Evolutionary conservation across 1,284 basidiomycete species (phyloP).

Genomic region (Leccinum griseonigrum): DNA sequence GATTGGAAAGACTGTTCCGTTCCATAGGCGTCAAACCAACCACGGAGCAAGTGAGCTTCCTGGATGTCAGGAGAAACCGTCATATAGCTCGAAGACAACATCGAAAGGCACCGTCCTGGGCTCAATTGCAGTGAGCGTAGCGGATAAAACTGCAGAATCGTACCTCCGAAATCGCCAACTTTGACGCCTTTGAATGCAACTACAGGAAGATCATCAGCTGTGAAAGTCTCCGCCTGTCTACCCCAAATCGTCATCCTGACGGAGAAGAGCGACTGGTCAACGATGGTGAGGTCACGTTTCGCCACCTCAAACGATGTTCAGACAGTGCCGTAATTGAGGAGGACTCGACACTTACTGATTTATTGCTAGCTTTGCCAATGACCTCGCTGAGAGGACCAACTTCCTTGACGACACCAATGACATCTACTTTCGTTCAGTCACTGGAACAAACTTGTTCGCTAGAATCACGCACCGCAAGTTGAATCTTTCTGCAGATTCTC

Average conservation of each 20-base stretch:
- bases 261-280: constrained; percentile 81
- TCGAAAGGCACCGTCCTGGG: constrained; percentile 75
- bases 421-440: constrained; percentile 51
- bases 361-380: constrained; percentile 65
- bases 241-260: constrained; percentile 96
- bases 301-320: constrained; percentile 50
- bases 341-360: constrained; percentile 47
- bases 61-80: constrained; percentile 85
- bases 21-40: constrained; percentile 87
- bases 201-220: constrained; percentile 58
- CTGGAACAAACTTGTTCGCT: constrained; percentile 6
- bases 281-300: constrained; percentile 87
- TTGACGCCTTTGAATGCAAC: constrained; percentile 95
- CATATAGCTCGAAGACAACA: constrained; percentile 70
- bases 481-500: constrained; percentile 72
- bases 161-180: constrained; percentile 92
- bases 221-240: constrained; percentile 87
- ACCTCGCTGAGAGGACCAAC: constrained; percentile 69
- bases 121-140: constrained; percentile 1
- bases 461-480: constrained; percentile 60
- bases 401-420: constrained; percentile 84
- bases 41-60: constrained; percentile 83
- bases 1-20: constrained; percentile 64
- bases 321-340: neutral
- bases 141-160: constrained; percentile 8